phyloP scores from a whole-genome alignment of 2,329 filamentous ascomycete species.

The Fusarium verticillioides region DNA sequence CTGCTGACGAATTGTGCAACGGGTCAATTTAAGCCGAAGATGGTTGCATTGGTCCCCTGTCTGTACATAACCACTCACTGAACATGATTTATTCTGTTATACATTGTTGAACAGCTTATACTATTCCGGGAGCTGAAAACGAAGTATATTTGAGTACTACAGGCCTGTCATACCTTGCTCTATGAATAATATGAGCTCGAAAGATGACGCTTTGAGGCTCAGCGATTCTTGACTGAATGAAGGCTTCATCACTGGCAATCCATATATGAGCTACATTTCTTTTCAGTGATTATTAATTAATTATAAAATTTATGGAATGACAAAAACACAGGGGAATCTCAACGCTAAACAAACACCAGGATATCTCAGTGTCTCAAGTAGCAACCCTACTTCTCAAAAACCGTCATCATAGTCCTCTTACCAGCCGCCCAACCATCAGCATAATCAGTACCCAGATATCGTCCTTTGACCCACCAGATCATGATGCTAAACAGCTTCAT shows the following conservation, averaged over 20 bases:
- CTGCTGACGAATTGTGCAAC: not conserved
- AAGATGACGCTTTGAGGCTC: not conserved
- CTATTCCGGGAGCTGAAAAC: not conserved
- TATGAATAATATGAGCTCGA: not conserved
- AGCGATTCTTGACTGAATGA: too few species aligned
- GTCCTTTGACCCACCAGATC: conserved; percentile 53
- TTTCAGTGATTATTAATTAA: not conserved
- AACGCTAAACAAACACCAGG: not conserved
- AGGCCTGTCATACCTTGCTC: not conserved
- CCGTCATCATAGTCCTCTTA: conserved; percentile 47
- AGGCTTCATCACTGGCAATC: not conserved
- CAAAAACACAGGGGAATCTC: conserved; percentile 10
- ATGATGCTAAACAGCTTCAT: conserved; percentile 54
- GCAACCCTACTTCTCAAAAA: conserved; percentile 47
- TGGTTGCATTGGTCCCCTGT: not conserved
- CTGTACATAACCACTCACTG: not conserved
- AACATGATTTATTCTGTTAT: not conserved
- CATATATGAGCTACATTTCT: too few species aligned
- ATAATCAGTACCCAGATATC: conserved; percentile 51
- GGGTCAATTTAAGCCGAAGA: not conserved
- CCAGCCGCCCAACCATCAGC: conserved; percentile 48
- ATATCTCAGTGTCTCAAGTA: not conserved
- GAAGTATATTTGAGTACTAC: too few species aligned
- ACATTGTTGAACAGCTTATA: not conserved
- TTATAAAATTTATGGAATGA: not conserved